Evolutionary conservation across 1,284 basidiomycete genomes (phyloP).

Genomic region (Pseudozyma hubeiensis): DNA sequence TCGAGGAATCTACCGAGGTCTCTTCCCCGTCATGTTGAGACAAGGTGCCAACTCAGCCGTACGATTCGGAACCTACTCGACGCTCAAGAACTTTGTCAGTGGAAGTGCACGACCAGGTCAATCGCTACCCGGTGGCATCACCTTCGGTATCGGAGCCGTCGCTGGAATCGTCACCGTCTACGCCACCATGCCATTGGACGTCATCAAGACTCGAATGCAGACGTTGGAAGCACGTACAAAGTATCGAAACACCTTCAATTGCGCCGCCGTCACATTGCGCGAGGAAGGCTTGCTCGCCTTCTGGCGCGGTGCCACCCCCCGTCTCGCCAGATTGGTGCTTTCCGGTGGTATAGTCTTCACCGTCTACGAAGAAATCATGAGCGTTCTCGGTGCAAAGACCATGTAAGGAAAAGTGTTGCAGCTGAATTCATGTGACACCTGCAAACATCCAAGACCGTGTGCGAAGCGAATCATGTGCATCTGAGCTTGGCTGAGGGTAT

Average conservation of each 20-base stretch:
- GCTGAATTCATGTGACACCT: too few species aligned
- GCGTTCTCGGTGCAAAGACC: slow-evolving; percentile 46
- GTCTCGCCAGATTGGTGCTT: slow-evolving; percentile 72
- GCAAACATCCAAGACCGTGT: too few species aligned
- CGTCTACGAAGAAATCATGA: slow-evolving; percentile 70
- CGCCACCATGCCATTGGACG: slow-evolving; percentile 70
- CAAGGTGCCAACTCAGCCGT: slow-evolving; percentile 98
- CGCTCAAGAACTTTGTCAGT: slow-evolving; percentile 84
- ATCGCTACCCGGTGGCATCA: slow-evolving; percentile 84
- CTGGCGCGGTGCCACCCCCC: slow-evolving; percentile 89
- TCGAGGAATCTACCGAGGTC: slow-evolving; percentile 84
- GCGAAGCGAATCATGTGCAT: too few species aligned
- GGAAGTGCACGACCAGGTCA: slow-evolving; percentile 85
- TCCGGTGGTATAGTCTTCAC: slow-evolving; percentile 96
- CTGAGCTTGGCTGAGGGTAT: too few species aligned
- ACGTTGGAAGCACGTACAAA: slow-evolving; percentile 82
- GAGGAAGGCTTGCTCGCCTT: slow-evolving; percentile 86
- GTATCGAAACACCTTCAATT: slow-evolving; percentile 93
- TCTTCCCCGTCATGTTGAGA: slow-evolving; percentile 95
- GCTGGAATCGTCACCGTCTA: slow-evolving; percentile 94
- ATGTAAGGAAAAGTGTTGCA: slow-evolving; percentile 20
- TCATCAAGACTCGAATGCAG: slow-evolving; percentile 98
- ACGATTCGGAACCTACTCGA: slow-evolving; percentile 94
- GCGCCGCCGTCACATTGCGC: slow-evolving; percentile 72
- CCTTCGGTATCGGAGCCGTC: slow-evolving; percentile 91